These are phyloP conservation scores for Leucocoprinus leucothites DNA, from an alignment of 768 basidiomycete species.

Conservation along the genomic window DNA sequence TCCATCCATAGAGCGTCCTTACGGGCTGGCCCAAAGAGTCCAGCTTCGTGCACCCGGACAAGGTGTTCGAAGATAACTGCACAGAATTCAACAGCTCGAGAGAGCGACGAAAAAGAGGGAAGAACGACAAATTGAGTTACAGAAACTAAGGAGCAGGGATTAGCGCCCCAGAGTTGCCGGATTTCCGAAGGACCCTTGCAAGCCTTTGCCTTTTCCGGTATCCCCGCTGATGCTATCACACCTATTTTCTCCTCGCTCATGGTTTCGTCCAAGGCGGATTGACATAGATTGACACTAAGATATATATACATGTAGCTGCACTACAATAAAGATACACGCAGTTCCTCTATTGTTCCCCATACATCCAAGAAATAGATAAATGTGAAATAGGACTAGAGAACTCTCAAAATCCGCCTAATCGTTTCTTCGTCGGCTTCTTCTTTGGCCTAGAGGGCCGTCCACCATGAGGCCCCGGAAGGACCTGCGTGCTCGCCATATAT, in stretches of 20 bases:
- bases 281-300: background rate
- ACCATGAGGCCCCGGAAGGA: constrained; percentile 68
- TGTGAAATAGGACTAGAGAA: too few species aligned
- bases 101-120: constrained; percentile 8
- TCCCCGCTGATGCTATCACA: background rate
- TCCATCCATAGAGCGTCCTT: constrained; percentile 77
- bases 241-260: background rate
- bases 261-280: background rate
- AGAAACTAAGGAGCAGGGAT: background rate
- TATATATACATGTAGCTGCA: background rate
- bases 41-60: constrained; percentile 74
- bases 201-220: constrained; percentile 16
- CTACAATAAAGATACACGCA: constrained; percentile 3
- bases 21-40: constrained; percentile 59
- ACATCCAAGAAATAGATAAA: background rate
- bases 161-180: constrained; percentile 3
- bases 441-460: constrained; percentile 48
- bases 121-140: constrained; percentile 12
- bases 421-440: constrained; percentile 62
- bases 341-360: background rate
- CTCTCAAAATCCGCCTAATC: constrained; percentile 77
- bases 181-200: constrained; percentile 1
- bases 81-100: background rate
- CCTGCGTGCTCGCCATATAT: constrained; percentile 60
- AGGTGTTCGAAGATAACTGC: constrained; percentile 16